These are phyloP conservation scores for Collybia nuda DNA, from an alignment of 768 basidiomycete species.

Conservation along the genomic window DNA sequence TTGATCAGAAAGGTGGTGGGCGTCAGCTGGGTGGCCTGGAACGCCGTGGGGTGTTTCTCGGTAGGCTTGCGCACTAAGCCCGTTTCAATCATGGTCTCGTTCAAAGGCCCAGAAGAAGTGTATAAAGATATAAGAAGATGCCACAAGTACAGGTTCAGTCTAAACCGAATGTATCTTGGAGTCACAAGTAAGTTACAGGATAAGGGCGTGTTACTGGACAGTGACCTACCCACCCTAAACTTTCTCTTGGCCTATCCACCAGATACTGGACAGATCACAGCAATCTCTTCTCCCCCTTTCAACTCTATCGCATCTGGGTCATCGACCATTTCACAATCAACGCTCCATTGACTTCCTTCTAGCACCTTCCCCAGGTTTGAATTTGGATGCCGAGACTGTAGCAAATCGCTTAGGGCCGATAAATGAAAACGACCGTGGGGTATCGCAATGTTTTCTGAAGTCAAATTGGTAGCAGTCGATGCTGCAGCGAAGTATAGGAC, in stretches of 20 bases:
- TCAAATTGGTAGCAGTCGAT: slow-evolving; percentile 65
- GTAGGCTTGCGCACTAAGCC: not conserved
- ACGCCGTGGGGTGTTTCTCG: slow-evolving; percentile 16
- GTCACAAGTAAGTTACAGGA: too few relatives aligned
- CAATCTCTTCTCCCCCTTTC: slow-evolving; percentile 74
- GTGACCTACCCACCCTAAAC: not conserved
- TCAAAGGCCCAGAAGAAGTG: too few relatives aligned
- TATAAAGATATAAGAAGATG: not conserved
- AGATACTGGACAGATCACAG: slow-evolving; percentile 80
- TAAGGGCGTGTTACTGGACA: not conserved
- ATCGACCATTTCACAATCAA: slow-evolving; percentile 78
- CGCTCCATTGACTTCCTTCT: slow-evolving; percentile 70
- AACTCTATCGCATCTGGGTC: slow-evolving; percentile 47
- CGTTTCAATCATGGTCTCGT: not conserved
- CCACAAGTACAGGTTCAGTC: not conserved
- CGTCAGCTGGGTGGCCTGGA: slow-evolving; percentile 28
- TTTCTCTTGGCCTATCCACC: slow-evolving; percentile 50
- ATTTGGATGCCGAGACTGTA: slow-evolving; percentile 54
- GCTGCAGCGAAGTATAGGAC: slow-evolving; percentile 65
- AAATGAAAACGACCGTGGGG: slow-evolving; percentile 47
- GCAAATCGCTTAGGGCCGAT: slow-evolving; percentile 46
- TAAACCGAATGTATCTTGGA: not conserved
- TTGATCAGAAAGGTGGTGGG: slow-evolving; percentile 38
- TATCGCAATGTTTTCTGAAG: slow-evolving; percentile 52
- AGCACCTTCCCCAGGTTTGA: slow-evolving; percentile 54